These are phyloP conservation scores for Neurospora sp. DNA, from an alignment of 495 filamentous ascomycete genomes.

Conservation along the genomic window DNA sequence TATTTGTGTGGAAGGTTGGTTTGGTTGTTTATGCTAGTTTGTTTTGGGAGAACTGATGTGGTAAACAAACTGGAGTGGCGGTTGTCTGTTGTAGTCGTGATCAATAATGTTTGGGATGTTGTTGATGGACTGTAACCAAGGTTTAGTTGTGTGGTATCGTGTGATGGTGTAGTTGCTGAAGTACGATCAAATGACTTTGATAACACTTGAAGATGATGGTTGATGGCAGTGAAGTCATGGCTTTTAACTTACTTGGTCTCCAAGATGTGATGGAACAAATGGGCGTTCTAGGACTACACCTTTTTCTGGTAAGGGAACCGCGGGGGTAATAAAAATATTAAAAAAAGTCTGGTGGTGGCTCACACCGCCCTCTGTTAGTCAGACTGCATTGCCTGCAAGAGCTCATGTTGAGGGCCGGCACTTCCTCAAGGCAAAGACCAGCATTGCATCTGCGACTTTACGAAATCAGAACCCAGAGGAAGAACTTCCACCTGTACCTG, in stretches of 20 bases:
- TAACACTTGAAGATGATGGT: not conserved
- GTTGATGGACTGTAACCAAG: not conserved
- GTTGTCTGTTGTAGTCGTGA: not conserved
- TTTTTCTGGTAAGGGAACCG: not conserved
- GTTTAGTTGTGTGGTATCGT: not conserved
- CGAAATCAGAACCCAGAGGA: not conserved
- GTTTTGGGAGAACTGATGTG: not conserved
- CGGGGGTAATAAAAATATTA: not conserved
- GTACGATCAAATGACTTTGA: not conserved
- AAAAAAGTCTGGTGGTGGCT: not conserved
- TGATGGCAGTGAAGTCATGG: not conserved
- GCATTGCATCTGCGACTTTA: not conserved
- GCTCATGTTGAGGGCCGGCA: not conserved
- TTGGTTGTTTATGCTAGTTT: not conserved
- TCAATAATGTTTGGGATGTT: not conserved
- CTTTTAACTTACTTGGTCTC: not conserved
- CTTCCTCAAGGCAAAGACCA: not conserved
- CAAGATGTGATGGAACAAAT: not conserved
- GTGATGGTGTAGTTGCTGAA: not conserved
- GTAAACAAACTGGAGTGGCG: not conserved
- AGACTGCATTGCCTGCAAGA: not conserved
- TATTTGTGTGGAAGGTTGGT: not conserved
- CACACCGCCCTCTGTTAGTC: not conserved
- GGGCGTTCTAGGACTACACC: not conserved
- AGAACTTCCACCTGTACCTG: not conserved